Evolutionary conservation across 139 green algal genomes (phyloP), one percentile per base, ranked within the genome.

Genomic region (Pleodorina starrii): DNA sequence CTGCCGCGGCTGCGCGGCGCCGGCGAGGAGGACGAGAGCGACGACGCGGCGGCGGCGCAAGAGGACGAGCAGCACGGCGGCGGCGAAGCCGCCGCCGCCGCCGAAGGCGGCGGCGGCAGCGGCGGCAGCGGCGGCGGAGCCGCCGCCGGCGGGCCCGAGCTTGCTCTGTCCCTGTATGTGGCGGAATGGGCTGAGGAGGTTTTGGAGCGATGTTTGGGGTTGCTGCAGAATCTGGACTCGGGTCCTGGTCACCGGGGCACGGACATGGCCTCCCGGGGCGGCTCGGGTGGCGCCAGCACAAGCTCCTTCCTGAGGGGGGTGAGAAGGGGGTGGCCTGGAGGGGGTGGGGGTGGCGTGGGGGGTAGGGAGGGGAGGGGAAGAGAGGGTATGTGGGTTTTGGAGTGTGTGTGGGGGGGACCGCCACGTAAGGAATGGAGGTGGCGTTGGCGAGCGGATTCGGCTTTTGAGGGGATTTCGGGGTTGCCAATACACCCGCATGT

Each of bases 131-230:
- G n/a, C 46, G 21, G 46, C 57, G 51, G 36, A 27, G 85, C 40
- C 32, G 57, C 7, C 19, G 72, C 40, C 42, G 72, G 38, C 29
- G 43, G 29, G 48, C 17, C 36, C 44, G 66, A 43, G 32, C 42
- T 90, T 40, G 3, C 7, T 32, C 78, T 96, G 29, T 94, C 95
- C 0, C 89, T 97, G 25, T 93, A 94, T 46, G 89, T 93, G 40
- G 94, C 95, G 36, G 94, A 95, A 51, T 99, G 97, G 97, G 91
- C 95, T 36, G 93, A 97, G 32, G 94, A 97, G 85, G 91, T 99
- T 43, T 90, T 98, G 81, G 84, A 89, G 57, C 92, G 93, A 11
- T 75, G 97, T 23, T 95, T 98, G 54, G 73, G 87, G 36, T 89
- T 98, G 69, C 90, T 98, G 43, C 35, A 40, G 38, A 97, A 98